These are phyloP conservation scores for Coleophoma crateriformis DNA, from an alignment of 2,329 filamentous ascomycete species.

Conservation along the genomic window DNA sequence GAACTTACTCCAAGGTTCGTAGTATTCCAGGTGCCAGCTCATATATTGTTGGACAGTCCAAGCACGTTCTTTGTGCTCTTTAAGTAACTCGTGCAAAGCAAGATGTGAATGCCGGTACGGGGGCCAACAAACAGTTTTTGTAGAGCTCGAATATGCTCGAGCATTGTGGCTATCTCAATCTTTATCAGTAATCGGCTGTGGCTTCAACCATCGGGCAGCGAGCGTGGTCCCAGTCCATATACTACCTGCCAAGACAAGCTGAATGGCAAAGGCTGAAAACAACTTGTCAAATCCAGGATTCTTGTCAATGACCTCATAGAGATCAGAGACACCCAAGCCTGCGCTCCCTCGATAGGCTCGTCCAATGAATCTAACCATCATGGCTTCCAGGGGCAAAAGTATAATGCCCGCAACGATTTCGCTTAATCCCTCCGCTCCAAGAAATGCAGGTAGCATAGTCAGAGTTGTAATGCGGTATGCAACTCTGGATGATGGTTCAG, in stretches of 20 bases:
- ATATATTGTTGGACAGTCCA: too few relatives aligned
- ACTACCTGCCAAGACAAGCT: slow-evolving; percentile 17
- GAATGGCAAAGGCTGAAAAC: slow-evolving; percentile 14
- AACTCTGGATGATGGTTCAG: slow-evolving; percentile 11
- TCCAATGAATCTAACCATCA: slow-evolving; percentile 23
- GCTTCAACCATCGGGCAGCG: slow-evolving; percentile 6
- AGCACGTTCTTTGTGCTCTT: too few relatives aligned
- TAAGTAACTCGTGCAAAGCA: too few relatives aligned
- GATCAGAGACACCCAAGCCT: slow-evolving; percentile 11
- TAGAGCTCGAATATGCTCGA: too few relatives aligned
- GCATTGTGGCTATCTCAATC: too few relatives aligned
- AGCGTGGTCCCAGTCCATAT: slow-evolving; percentile 22
- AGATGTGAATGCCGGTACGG: too few relatives aligned
- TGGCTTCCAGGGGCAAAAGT: slow-evolving; percentile 23
- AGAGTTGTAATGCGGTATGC: slow-evolving; percentile 25
- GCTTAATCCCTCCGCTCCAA: slow-evolving; percentile 24
- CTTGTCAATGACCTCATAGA: slow-evolving; percentile 9
- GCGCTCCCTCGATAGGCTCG: slow-evolving; percentile 16
- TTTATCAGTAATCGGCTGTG: too few relatives aligned
- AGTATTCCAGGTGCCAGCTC: too few relatives aligned
- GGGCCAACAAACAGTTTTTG: too few relatives aligned
- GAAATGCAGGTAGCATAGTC: slow-evolving; percentile 25
- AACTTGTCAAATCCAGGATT: slow-evolving; percentile 15
- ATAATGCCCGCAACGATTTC: slow-evolving; percentile 21
- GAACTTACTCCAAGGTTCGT: too few relatives aligned